Evolutionary conservation across 1,284 basidiomycete genomes (phyloP), one percentile per base, ranked within the genome.

Genomic region (Taiwanofungus camphoratus): DNA sequence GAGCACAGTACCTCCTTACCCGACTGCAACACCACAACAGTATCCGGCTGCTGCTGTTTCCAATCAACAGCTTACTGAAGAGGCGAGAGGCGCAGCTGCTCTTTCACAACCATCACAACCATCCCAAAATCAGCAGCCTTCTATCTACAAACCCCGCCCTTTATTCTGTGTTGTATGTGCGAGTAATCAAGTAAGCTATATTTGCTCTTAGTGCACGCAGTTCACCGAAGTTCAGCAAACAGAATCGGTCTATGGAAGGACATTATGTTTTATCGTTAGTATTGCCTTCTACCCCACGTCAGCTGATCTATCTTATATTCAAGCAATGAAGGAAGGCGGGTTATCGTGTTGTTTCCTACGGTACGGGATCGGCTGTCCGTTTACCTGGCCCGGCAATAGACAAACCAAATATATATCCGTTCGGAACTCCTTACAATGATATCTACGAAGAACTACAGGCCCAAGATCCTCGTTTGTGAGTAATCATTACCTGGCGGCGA

Each of bases 211-310:
- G 6, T 11, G 15, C 36, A 18, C 19, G 13, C 22, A 43, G 21
- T 48, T n/a, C 7, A 16, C 9, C 46, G 40, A 9, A 29, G 30
- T 27, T 24, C 39, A 44, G 45, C 42, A 36, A 16, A 5, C 64
- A 99, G 90, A 99, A 99, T 63, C 86, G 96, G 26, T 98, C 94
- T 1, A 99, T 99, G 96, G 95, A 98, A 64, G 96, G 92, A 0
- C 96, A 99, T 62, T 79, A 85, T 57, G 91, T 96, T 8, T 68
- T 99, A 33, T 70, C 85, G 87, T 94, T 56, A 67, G 89, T 76
- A 23, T 33, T 15, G 13, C 16, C 18, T 22, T 33, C 18, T 36
- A 30, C 41, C 21, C 31, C 18, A 20, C 19, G 9, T 16, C 31
- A 13, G 7, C 26, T 8, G 26, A 27, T 27, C 26, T 29, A n/a